Conservation (phyloP, 2,329 filamentous ascomycete species). For the Proliferodiscus dingleyae region DNA sequence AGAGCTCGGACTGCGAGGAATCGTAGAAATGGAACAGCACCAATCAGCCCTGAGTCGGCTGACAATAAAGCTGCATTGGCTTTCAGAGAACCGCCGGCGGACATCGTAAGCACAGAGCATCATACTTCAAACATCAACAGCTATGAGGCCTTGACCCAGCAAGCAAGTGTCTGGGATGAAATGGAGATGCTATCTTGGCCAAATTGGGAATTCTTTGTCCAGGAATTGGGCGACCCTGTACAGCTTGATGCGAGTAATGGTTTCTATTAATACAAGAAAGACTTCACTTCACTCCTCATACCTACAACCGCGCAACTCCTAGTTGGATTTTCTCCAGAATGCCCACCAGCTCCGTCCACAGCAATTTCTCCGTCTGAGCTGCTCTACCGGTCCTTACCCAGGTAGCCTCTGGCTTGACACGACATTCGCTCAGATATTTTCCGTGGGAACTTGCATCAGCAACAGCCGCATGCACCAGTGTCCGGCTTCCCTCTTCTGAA, state of each 20-base stretch:
- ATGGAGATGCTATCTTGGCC: conserved; percentile 1
- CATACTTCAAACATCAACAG: not conserved
- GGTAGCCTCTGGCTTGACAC: conserved; percentile 17
- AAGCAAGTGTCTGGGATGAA: not conserved
- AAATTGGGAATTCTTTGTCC: conserved; percentile 4
- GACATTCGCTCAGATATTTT: conserved; percentile 19
- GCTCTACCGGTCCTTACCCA: conserved; percentile 36
- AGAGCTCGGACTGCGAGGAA: conserved; percentile 2
- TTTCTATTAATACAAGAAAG: not conserved
- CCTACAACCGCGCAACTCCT: conserved; percentile 27
- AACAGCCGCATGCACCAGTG: conserved; percentile 32
- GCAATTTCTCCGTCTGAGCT: conserved; percentile 29
- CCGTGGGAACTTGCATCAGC: conserved; percentile 26
- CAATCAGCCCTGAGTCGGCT: too few species aligned
- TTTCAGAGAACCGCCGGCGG: not conserved
- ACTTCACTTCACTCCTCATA: not conserved
- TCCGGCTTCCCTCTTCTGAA: conserved; percentile 44
- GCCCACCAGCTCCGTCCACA: conserved; percentile 39
- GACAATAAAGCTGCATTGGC: not conserved
- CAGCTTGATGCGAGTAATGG: not conserved
- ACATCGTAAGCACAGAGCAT: not conserved
- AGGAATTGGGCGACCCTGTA: conserved; percentile 5
- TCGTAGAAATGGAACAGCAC: not conserved
- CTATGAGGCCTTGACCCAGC: not conserved
- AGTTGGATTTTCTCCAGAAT: conserved; percentile 40